Evolutionary conservation across 2,329 filamentous ascomycete genomes (phyloP).

Genomic region (Calcarisporium arbuscula): DNA sequence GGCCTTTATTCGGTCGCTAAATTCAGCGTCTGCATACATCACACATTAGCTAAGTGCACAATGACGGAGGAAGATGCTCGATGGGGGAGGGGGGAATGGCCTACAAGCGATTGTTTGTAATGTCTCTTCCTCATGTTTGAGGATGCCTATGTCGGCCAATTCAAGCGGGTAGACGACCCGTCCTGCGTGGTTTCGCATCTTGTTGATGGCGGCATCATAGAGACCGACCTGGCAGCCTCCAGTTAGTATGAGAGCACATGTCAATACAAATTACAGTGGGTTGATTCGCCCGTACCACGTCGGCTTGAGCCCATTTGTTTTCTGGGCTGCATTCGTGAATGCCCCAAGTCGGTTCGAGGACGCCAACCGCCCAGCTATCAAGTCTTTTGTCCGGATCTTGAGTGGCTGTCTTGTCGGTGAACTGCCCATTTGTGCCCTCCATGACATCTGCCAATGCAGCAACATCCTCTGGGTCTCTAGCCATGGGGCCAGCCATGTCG

Average conservation of each 20-base stretch:
- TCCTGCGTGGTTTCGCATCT: too few species aligned
- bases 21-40: conserved; percentile 15
- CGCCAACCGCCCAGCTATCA: neutral
- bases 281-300: conserved; percentile 6
- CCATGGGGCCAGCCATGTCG: conserved; percentile 19
- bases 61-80: neutral
- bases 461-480: conserved; percentile 14
- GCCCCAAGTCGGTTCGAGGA: neutral
- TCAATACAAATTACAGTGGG: neutral
- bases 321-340: neutral
- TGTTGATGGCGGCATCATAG: too few species aligned
- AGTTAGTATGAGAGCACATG: neutral
- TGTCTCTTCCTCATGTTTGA: too few species aligned
- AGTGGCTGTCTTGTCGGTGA: too few species aligned
- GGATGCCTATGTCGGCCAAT: too few species aligned
- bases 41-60: neutral
- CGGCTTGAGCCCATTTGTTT: conserved; percentile 7
- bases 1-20: conserved; percentile 13
- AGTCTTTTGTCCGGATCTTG: too few species aligned
- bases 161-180: too few species aligned
- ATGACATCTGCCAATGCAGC: conserved; percentile 6
- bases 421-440: neutral
- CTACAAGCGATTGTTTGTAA: neutral
- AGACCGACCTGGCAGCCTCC: too few species aligned
- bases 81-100: neutral